Evolutionary conservation across 2,329 filamentous ascomycete genomes (phyloP), one percentile per base, ranked within the genome.

Genomic region (Chrysosporium queenslandicum): DNA sequence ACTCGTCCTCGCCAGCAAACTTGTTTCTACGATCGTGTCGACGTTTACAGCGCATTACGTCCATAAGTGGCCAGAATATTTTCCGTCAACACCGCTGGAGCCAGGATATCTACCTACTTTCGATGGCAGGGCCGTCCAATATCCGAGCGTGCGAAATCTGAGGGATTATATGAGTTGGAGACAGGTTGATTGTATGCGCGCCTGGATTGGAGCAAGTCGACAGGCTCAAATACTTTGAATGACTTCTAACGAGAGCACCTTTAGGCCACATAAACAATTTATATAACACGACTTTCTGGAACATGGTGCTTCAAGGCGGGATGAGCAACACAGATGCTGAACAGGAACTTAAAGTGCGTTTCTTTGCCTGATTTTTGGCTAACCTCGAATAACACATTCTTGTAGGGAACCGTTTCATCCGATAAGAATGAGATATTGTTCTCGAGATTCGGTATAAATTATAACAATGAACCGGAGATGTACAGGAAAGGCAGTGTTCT

Each of bases 341-440:
- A 66, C 79, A 85, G 63, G 79, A 80, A 54, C 77, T 98, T 41
- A 83, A 86, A 60, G 86, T 86, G 66, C 59, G 9, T 34, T 4
- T 21, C 30, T 52, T 12, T 2, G 46, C 27, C 43, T 58, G 27
- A 45, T 45, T 32, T 21, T 21, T 51, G 39, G 39, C n/a, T n/a
- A 4, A 14, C 27, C 9, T 27, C 2, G 6, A 1, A 40, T 25
- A 30, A 40, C 21, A 32, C 6, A 9, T 45, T n/a, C n/a, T 18
- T 7, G 16, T 27, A 90, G 85, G 90, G 91, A 2, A 94, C 89
- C 0, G 70, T 94, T 1, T 80, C 90, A 2, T 76, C 81, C 2
- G 89, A 97, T 63, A 98, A 98, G 72, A 92, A 98, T 64, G 92
- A 98, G 72, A 94, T 98, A 18, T 72, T 98, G 12, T 98, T 92